Base-by-base conservation (phyloP, 352 stramenopile genomes). In the Phytophthora pini region DNA sequence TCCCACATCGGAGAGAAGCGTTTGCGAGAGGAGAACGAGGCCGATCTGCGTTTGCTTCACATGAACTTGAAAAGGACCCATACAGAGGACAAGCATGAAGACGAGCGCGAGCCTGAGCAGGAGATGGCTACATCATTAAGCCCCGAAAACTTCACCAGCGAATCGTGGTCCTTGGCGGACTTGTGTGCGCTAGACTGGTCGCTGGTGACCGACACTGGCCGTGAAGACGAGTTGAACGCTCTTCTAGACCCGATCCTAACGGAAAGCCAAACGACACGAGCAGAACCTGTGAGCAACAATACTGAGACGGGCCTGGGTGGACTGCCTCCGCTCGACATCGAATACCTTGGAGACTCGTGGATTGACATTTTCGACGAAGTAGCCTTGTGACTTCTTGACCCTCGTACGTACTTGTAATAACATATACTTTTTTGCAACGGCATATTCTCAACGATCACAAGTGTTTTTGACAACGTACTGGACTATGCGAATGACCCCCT, bases 311-410 rank as follows among this genome's bases (percentile, higher is more conserved):
- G 26, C 8, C 5, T 52, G 31, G 63, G 61, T 20, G 58, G 34
- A 31, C 38, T 67, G 50, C 58, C 53, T 22, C 63, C 68, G 2
- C 56, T 72, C 6, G 68, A 76, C 17, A 34, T 59, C 9, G 68
- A 72, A 27, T 68, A 60, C n/a, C 29, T 72, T 11, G 62, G 52
- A 6, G 61, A 74, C 24, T 64, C 65, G 9, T 76, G 68, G 62
- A 65, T 50, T 31, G 62, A 72, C 36, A 60, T 76, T 32, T 72
- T 76, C 44, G 62, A 76, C 47, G 36, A 69, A 40, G 51, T 72
- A 8, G 15, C 32, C 44, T 61, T 68, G 32, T 72, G 41, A 63
- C 17, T 34, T 34, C 17, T 34, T 34, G 29, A 11, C 10, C 29
- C 3, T 34, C 27, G 27, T 31, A 31, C 7, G 45, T 59, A 31